phyloP scores from a whole-genome alignment of 305 asterid species.

The Rubia occidens region DNA sequence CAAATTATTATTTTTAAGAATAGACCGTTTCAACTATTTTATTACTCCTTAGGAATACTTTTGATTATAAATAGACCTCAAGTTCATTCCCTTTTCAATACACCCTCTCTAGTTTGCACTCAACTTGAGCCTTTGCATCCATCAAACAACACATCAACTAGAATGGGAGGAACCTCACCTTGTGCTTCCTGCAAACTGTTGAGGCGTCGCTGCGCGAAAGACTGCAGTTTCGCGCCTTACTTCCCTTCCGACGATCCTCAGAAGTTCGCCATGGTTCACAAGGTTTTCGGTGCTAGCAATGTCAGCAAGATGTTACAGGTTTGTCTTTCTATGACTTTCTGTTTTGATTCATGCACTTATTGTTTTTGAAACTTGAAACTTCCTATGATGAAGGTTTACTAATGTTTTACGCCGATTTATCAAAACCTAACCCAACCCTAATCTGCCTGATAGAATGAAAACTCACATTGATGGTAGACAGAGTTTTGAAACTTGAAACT shows the following conservation, averaged over 20 bases:
- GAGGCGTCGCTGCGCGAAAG: slow-evolving; percentile 38
- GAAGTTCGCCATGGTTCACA: slow-evolving; percentile 40
- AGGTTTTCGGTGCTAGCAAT: slow-evolving; percentile 38
- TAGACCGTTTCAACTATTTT: slow-evolving; percentile 17
- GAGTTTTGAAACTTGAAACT: too few relatives aligned
- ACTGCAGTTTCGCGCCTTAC: slow-evolving; percentile 37
- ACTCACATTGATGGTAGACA: too few relatives aligned
- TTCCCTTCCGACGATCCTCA: slow-evolving; percentile 39
- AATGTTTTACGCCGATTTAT: neutral
- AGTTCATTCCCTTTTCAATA: slow-evolving; percentile 22
- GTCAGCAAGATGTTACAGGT: slow-evolving; percentile 40
- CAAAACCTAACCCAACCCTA: neutral
- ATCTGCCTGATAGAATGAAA: too few relatives aligned
- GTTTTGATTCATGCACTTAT: neutral
- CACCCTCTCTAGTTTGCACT: slow-evolving; percentile 10
- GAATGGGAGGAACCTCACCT: slow-evolving; percentile 27
- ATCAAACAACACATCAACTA: neutral
- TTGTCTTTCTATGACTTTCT: neutral
- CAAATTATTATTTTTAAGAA: neutral
- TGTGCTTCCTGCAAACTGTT: slow-evolving; percentile 38
- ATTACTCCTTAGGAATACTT: neutral
- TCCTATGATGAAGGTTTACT: neutral
- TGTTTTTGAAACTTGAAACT: neutral
- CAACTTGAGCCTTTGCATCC: neutral
- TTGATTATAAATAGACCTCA: slow-evolving; percentile 27